phyloP scores from a whole-genome alignment of 345 rosid genomes.

The Eucalyptus shirleyi region DNA sequence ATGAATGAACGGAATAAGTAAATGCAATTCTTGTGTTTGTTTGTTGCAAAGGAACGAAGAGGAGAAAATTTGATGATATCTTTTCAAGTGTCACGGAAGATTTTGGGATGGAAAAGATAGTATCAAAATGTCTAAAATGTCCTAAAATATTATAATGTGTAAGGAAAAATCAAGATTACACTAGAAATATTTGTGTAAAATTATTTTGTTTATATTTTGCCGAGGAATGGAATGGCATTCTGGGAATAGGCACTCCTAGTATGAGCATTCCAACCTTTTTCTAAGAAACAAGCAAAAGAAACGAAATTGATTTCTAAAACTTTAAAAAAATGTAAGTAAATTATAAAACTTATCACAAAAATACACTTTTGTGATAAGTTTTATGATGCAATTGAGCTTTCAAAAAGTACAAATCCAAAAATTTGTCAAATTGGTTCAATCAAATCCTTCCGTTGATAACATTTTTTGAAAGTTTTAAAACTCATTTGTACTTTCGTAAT shows the following conservation, averaged over 20 bases:
- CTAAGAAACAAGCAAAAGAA: not conserved
- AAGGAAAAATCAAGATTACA: not conserved
- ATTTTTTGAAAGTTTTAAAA: rapidly evolving
- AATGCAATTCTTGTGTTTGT: not conserved
- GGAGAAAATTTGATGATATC: not conserved
- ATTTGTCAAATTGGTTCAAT: too few relatives aligned
- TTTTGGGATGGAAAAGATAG: not conserved
- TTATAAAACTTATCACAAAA: too few relatives aligned
- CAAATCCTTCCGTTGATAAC: rapidly evolving
- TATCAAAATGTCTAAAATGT: not conserved
- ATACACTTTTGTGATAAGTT: too few relatives aligned
- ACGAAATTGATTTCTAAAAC: not conserved
- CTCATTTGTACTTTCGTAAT: too few relatives aligned
- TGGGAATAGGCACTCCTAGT: not conserved
- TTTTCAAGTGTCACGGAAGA: not conserved
- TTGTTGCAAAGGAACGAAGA: not conserved
- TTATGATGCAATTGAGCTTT: too few relatives aligned
- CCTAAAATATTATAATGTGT: too few relatives aligned
- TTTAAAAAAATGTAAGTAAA: rapidly evolving
- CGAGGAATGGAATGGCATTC: not conserved
- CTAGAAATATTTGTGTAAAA: not conserved
- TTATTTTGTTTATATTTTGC: not conserved
- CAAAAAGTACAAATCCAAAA: rapidly evolving
- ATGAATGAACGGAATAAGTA: not conserved
- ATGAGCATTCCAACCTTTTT: not conserved